Conservation (phyloP, 257 asterid genomes). For the Ocimum tenuiflorum region DNA sequence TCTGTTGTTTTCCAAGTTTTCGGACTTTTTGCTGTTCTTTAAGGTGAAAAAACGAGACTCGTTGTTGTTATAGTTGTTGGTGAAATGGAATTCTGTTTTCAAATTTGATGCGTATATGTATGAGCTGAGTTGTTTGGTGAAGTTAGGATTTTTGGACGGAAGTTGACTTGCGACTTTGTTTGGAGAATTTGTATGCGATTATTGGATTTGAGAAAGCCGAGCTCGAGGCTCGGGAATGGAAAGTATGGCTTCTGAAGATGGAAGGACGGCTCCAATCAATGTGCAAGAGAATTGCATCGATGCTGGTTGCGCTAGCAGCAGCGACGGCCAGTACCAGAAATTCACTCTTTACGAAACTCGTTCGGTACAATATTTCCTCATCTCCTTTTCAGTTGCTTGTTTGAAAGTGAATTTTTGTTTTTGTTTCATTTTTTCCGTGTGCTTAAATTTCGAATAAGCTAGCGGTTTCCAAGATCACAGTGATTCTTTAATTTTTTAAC, state of each 20-base stretch:
- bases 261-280: constrained; percentile 23
- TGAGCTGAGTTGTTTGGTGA: constrained; percentile 15
- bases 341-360: constrained; percentile 80
- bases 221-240: constrained; percentile 45
- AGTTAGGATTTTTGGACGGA: constrained; percentile 26
- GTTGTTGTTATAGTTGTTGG: constrained; percentile 17
- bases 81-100: background rate
- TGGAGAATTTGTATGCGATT: constrained; percentile 26
- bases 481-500: background rate
- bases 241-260: constrained; percentile 40
- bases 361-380: constrained; percentile 55
- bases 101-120: constrained; percentile 14
- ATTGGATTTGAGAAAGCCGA: constrained; percentile 30
- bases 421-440: background rate
- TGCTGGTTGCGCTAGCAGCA: constrained; percentile 19
- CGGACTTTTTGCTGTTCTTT: background rate
- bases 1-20: background rate
- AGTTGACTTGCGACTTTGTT: constrained; percentile 24
- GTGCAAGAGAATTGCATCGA: constrained; percentile 21
- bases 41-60: constrained; percentile 18
- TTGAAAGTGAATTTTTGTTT: constrained; percentile 13
- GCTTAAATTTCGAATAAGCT: background rate
- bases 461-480: background rate
- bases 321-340: constrained; percentile 42
- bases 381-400: constrained; percentile 16